Percentiles rank a stretch among this genome's conserved stretches.
Evolutionary conservation across 164 flowering plant species (phyloP).

Genomic region (Nymphaea thermarum): DNA sequence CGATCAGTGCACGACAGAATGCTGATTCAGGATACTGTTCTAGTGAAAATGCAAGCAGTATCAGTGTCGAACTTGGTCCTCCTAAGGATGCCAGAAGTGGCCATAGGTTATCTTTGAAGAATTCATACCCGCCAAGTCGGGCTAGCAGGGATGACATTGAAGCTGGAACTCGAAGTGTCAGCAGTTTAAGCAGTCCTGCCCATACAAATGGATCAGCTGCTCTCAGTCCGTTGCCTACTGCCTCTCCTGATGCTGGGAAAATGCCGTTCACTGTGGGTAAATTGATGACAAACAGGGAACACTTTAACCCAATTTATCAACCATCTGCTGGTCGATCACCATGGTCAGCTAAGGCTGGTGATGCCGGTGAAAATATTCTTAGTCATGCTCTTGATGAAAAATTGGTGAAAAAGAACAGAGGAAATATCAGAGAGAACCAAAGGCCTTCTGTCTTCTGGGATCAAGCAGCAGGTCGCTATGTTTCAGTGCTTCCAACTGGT

Average conservation of each 20-base stretch:
- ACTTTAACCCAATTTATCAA: slow-evolving; percentile 18
- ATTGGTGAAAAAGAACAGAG: slow-evolving; percentile 30
- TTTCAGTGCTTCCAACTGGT: slow-evolving; percentile 55
- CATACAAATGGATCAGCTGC: slow-evolving; percentile 63
- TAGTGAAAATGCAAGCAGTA: slow-evolving; percentile 74
- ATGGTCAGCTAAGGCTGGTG: slow-evolving; percentile 8
- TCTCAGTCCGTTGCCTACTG: slow-evolving; percentile 57
- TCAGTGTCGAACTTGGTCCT: slow-evolving; percentile 52
- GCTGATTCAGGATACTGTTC: slow-evolving; percentile 59
- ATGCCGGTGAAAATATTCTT: slow-evolving; percentile 40
- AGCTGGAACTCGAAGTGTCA: slow-evolving; percentile 71
- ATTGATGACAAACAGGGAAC: slow-evolving; percentile 11
- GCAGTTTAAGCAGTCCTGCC: slow-evolving; percentile 90
- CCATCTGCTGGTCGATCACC: slow-evolving; percentile 9
- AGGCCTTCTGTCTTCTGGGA: slow-evolving; percentile 92
- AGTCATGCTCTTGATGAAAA: slow-evolving; percentile 37
- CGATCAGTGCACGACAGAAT: slow-evolving; percentile 44
- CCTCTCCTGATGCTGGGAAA: slow-evolving; percentile 22
- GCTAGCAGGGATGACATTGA: slow-evolving; percentile 80
- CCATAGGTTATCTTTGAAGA: slow-evolving; percentile 29
- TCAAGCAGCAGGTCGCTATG: slow-evolving; percentile 89
- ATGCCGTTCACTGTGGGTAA: slow-evolving; percentile 20
- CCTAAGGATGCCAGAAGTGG: slow-evolving; percentile 47
- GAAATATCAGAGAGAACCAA: slow-evolving; percentile 52
- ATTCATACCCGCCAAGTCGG: slow-evolving; percentile 67